phyloP scores from a whole-genome alignment of 2,329 filamentous ascomycete species.

The Colletotrichum sojae region DNA sequence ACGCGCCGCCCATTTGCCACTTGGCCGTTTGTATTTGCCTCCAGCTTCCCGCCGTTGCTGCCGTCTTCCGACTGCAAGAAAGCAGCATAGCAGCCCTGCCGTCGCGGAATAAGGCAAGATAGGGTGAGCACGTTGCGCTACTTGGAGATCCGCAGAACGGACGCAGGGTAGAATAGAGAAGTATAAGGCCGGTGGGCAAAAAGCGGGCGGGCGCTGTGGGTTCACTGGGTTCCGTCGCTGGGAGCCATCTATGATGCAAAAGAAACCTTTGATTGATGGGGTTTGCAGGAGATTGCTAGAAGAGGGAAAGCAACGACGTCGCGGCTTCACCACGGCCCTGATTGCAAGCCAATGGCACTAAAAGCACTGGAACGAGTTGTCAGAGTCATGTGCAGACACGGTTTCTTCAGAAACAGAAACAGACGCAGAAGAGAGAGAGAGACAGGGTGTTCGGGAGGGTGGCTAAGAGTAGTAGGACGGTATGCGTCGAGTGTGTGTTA shows the following conservation, averaged over 20 bases:
- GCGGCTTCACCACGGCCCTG: not conserved
- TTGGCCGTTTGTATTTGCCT: conserved; percentile 14
- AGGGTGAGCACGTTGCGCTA: not conserved
- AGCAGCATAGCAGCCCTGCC: not conserved
- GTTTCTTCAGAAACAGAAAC: conserved; percentile 17
- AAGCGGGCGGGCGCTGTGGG: conserved; percentile 6
- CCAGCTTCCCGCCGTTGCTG: conserved; percentile 13
- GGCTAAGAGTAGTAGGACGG: not conserved
- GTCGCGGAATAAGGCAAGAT: not conserved
- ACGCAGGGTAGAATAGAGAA: not conserved
- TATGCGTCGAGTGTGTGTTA: too few relatives aligned
- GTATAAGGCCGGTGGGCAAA: not conserved
- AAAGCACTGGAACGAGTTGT: not conserved
- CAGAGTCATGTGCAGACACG: conserved; percentile 15
- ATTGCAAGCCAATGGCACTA: not conserved
- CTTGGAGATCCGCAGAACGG: not conserved
- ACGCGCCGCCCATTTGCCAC: conserved; percentile 34
- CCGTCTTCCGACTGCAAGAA: conserved; percentile 14
- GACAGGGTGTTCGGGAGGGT: not conserved
- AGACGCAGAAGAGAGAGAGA: conserved; percentile 13
- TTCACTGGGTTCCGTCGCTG: not conserved
- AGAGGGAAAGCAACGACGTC: not conserved
- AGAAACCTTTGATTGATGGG: conserved; percentile 10
- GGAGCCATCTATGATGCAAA: conserved; percentile 23
- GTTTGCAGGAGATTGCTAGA: not conserved